These are phyloP conservation scores for Conticribra guillardii DNA, from an alignment of 108 stramenopile genomes.

Conservation along the genomic window DNA sequence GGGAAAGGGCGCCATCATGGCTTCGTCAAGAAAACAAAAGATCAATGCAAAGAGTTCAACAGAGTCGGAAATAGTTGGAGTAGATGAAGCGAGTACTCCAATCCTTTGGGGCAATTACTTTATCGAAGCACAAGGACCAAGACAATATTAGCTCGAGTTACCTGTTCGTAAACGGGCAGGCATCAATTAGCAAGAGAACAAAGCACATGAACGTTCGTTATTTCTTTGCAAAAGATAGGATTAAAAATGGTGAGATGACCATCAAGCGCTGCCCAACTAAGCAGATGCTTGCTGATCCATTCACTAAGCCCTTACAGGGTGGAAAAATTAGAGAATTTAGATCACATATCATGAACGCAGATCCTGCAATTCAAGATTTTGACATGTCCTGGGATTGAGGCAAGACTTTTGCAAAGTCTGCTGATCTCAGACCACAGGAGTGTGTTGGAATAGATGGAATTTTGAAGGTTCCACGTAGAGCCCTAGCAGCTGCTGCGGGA, in stretches of 20 bases:
- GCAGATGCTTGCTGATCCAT: background rate
- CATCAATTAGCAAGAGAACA: constrained; percentile 9
- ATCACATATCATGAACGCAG: background rate
- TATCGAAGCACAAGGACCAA: constrained; percentile 15
- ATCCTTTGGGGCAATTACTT: constrained; percentile 24
- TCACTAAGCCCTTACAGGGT: background rate
- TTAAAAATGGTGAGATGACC: background rate
- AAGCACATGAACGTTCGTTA: constrained; percentile 12
- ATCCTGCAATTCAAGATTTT: too few relatives aligned
- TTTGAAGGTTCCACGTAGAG: background rate
- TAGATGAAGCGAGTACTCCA: constrained; percentile 8
- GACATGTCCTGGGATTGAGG: too few relatives aligned
- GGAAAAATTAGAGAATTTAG: background rate
- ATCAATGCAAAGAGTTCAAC: constrained; percentile 3
- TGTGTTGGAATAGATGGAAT: background rate
- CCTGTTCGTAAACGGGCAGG: constrained; percentile 12
- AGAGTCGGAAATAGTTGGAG: constrained; percentile 16
- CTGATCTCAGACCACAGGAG: background rate
- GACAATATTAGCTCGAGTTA: constrained; percentile 18
- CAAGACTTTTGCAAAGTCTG: too few relatives aligned
- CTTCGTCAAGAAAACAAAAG: background rate
- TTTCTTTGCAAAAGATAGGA: background rate
- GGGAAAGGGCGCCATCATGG: background rate
- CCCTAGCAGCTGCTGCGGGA: too few relatives aligned
- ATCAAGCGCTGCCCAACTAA: background rate